Conservation (phyloP, 2,329 filamentous ascomycete genomes). For the Sporothrix dimorphospora region DNA sequence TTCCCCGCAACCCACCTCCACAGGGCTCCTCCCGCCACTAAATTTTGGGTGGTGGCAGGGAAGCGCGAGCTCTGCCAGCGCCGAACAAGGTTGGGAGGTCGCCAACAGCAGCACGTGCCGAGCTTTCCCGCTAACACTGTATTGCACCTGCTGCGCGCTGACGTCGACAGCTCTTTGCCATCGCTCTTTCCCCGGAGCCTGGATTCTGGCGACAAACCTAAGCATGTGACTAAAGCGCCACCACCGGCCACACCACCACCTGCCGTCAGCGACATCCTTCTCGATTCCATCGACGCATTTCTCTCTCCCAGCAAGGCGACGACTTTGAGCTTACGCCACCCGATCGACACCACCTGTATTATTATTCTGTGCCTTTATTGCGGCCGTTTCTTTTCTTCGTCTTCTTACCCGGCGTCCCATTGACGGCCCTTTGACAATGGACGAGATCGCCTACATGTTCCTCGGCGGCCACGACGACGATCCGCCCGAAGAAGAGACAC, state of each 20-base stretch:
- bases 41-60: conserved; percentile 15
- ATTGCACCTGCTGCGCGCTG: conserved; percentile 15
- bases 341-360: not conserved
- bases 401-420: not conserved
- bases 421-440: conserved; percentile 28
- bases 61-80: not conserved
- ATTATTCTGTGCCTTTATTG: not conserved
- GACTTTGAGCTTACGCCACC: not conserved
- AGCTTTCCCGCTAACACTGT: conserved; percentile 1
- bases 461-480: conserved; percentile 30
- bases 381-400: no score
- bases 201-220: not conserved
- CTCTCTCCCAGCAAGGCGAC: not conserved
- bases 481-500: conserved; percentile 18
- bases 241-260: no score
- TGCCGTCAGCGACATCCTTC: conserved; percentile 8
- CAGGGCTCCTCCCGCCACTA: conserved; percentile 26
- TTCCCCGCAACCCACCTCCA: conserved; percentile 25
- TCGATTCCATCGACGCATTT: not conserved
- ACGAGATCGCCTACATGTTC: conserved; percentile 35
- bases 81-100: not conserved
- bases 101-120: conserved; percentile 26
- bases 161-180: conserved; percentile 20
- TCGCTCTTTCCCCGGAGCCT: conserved; percentile 3
- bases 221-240: conserved; percentile 29